phyloP scores from a whole-genome alignment of 176 grass and related monocot species.

The Triticum aestivum region DNA sequence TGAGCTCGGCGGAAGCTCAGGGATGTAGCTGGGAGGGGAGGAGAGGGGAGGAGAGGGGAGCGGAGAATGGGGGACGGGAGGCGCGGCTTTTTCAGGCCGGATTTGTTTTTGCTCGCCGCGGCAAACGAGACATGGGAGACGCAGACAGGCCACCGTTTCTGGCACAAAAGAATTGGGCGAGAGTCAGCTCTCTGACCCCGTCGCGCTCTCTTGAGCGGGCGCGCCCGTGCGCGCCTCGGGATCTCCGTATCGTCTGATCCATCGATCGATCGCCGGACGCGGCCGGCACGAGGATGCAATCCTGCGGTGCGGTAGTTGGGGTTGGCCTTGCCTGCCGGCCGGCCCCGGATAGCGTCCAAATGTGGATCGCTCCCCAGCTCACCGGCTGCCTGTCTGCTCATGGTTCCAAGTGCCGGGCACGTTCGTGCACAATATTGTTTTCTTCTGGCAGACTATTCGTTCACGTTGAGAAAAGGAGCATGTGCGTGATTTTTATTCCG shows the following conservation, averaged over 20 bases:
- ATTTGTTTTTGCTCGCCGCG: slow-evolving; percentile 1
- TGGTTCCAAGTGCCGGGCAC: slow-evolving; percentile 15
- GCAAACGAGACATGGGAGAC: slow-evolving; percentile 24
- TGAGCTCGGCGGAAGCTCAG: slow-evolving; percentile 7
- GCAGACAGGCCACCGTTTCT: slow-evolving; percentile 1
- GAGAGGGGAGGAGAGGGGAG: neutral
- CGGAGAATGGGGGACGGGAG: neutral
- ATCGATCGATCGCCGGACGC: slow-evolving; percentile 12
- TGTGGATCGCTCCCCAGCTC: neutral
- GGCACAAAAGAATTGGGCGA: neutral
- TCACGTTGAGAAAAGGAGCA: neutral
- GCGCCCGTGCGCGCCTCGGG: neutral
- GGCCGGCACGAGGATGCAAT: slow-evolving; percentile 20
- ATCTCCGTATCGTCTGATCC: neutral
- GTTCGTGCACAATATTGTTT: slow-evolving; percentile 13
- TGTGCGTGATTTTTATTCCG: neutral
- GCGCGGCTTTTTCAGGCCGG: neutral
- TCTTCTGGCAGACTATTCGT: neutral
- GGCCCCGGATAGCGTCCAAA: neutral
- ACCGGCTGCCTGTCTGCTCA: neutral
- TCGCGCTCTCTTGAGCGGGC: neutral
- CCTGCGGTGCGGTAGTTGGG: neutral
- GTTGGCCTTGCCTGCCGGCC: neutral
- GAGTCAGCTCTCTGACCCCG: slow-evolving; percentile 45
- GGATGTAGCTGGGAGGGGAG: neutral